Base-by-base conservation (phyloP, 2,329 filamentous ascomycete species). In the Herpomyces periplanetae region DNA sequence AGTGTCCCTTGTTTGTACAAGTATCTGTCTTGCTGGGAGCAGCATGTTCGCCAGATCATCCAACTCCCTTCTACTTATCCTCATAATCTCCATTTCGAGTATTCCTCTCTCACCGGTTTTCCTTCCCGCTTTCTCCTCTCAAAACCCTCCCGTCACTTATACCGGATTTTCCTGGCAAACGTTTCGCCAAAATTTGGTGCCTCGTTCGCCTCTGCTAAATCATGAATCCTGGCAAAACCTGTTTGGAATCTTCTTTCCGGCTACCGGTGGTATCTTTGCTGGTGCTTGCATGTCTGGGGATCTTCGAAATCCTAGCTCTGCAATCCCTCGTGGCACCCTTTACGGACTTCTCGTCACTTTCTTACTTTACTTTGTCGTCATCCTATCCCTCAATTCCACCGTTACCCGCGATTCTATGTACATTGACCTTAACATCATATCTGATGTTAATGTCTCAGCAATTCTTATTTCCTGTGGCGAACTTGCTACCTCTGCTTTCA, bases 261-360 rank as follows among this genome's bases (percentile, higher is more conserved):
- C 56, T 2, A 60, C 54, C 2, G 51, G 52, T 3, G 45, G 42
- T 3, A 54, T 52, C 11, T 51, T 54, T 28, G 48, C 49, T 17
- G 71, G 71, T 8, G 69, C 69, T 4, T 75, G 65, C 28, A 84
- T 85, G 69, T 84, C 68, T 4, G 69, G 69, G 8, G 68, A 85
- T 32, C 38, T 85, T 19, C 62, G 52, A 25, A 60, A 69, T 25
- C 69, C 69, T 0, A 75, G 65, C 43, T 66, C 59, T 34, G 54
- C 66, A 1, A 85, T 85, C 20, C 69, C 69, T 0, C 60, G 54
- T 25, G 69, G 69, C n/a, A 84, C 69, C 0, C 39, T 84, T 1
- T 64, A 56, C 38, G 66, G 66, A 2, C 53, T 75, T 33, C 40
- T 52, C 5, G 49, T 69, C 10, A 85, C 69, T 0, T 65, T 84